phyloP scores from a whole-genome alignment of 2,329 filamentous ascomycete genomes.

The Colletotrichum cereale region DNA sequence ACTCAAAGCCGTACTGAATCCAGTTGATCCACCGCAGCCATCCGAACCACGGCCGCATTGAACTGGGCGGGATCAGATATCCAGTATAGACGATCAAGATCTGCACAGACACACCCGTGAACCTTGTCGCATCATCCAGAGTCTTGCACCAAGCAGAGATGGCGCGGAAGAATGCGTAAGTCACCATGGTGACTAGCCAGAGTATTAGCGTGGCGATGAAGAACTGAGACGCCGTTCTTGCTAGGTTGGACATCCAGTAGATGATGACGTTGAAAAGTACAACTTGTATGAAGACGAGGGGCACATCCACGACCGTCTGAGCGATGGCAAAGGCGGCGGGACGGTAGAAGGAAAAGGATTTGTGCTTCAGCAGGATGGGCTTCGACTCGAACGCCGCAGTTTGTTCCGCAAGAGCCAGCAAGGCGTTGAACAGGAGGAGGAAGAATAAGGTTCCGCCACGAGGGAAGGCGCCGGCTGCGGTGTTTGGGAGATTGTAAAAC shows the following conservation, averaged over 20 bases:
- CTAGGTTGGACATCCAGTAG: slow-evolving; percentile 70
- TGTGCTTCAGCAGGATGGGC: slow-evolving; percentile 78
- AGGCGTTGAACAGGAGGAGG: slow-evolving; percentile 71
- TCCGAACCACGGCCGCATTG: slow-evolving; percentile 58
- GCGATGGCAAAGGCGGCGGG: slow-evolving; percentile 67
- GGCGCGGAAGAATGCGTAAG: slow-evolving; percentile 66
- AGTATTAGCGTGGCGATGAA: slow-evolving; percentile 70
- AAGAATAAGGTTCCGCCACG: slow-evolving; percentile 73
- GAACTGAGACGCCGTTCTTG: slow-evolving; percentile 69
- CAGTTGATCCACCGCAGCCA: slow-evolving; percentile 71
- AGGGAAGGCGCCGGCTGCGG: slow-evolving; percentile 66
- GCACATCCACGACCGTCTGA: slow-evolving; percentile 57
- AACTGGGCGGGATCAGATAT: slow-evolving; percentile 65
- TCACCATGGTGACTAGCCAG: slow-evolving; percentile 65
- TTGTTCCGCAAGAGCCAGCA: slow-evolving; percentile 71
- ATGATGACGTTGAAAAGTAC: slow-evolving; percentile 70
- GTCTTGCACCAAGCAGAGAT: slow-evolving; percentile 62
- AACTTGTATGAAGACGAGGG: slow-evolving; percentile 69
- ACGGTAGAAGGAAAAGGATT: slow-evolving; percentile 77
- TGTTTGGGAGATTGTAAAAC: slow-evolving; percentile 48
- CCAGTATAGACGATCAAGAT: slow-evolving; percentile 48
- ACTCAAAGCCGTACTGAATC: slow-evolving; percentile 72
- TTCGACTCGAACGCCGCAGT: slow-evolving; percentile 71
- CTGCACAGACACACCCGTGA: slow-evolving; percentile 47
- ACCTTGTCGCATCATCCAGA: slow-evolving; percentile 57